Evolutionary conservation across 768 basidiomycete genomes (phyloP).

Genomic region (Podaxis sp.): DNA sequence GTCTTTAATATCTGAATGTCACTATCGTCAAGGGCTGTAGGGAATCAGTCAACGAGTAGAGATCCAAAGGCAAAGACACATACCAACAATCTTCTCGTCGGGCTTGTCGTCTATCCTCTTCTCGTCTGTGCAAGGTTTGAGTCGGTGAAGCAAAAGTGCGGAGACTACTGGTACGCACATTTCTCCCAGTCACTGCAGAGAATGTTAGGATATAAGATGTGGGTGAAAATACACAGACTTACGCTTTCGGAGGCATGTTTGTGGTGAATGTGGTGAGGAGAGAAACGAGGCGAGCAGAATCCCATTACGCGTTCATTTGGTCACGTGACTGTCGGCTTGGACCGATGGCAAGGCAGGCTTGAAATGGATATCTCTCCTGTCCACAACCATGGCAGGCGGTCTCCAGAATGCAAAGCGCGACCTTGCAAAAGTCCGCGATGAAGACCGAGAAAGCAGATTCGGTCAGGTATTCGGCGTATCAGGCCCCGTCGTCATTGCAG

Average conservation of each 20-base stretch:
- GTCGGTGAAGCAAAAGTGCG: not conserved
- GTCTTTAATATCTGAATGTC: slow-evolving; percentile 99
- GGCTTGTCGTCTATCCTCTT: slow-evolving; percentile 86
- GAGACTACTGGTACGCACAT: slow-evolving; percentile 51
- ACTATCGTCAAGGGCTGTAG: slow-evolving; percentile 87
- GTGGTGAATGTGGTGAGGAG: slow-evolving; percentile 23
- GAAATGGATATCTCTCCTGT: not conserved
- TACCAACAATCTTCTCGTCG: slow-evolving; percentile 91
- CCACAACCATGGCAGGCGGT: slow-evolving; percentile 79
- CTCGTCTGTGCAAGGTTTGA: slow-evolving; percentile 51
- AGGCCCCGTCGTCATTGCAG: slow-evolving; percentile 96
- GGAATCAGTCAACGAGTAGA: slow-evolving; percentile 13
- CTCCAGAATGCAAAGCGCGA: slow-evolving; percentile 87
- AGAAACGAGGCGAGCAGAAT: slow-evolving; percentile 8
- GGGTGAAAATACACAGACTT: slow-evolving; percentile 33
- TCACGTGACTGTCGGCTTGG: slow-evolving; percentile 23
- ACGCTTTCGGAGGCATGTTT: slow-evolving; percentile 95
- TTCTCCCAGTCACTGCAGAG: slow-evolving; percentile 93
- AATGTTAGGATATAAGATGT: slow-evolving; percentile 14
- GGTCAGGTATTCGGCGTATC: slow-evolving; percentile 95
- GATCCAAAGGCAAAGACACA: slow-evolving; percentile 22
- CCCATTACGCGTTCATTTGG: slow-evolving; percentile 31
- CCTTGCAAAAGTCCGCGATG: slow-evolving; percentile 86
- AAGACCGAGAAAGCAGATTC: slow-evolving; percentile 83
- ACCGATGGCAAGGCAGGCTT: not conserved